Evolutionary conservation across 176 grass and related monocot genomes (phyloP).

Genomic region (Carex littledalei): DNA sequence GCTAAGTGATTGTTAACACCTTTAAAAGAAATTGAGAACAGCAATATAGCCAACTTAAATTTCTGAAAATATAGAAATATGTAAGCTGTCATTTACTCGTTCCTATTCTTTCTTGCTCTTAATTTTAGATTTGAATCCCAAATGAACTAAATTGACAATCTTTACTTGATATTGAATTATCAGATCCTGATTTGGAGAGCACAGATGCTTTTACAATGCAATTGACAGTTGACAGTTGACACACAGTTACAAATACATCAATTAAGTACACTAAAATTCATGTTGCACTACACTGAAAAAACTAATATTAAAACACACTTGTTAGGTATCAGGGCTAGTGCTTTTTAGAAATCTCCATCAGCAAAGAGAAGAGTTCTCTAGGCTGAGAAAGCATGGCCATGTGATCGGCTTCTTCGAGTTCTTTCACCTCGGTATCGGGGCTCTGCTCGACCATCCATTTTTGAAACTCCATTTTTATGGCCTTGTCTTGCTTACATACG

Average conservation of each 20-base stretch:
- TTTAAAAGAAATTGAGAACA: too few relatives aligned
- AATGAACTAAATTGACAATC: background rate
- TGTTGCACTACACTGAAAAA: background rate
- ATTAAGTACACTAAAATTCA: background rate
- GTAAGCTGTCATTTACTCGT: background rate
- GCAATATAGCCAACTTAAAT: background rate
- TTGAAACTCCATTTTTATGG: constrained; percentile 37
- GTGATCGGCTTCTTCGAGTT: constrained; percentile 45
- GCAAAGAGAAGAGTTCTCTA: constrained; percentile 22
- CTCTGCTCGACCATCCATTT: constrained; percentile 25
- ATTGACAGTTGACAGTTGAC: background rate
- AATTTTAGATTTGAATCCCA: background rate
- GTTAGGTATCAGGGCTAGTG: background rate
- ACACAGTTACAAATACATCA: background rate
- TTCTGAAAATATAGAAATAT: background rate
- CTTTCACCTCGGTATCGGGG: constrained; percentile 29
- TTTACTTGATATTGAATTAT: background rate
- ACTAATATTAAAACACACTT: background rate
- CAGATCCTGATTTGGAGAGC: background rate
- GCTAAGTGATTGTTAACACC: too few relatives aligned
- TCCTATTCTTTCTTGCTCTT: background rate
- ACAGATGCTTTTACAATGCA: background rate
- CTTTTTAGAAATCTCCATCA: constrained; percentile 18
- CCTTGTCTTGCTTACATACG: constrained; percentile 35
- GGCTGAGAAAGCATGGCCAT: constrained; percentile 49